Percentiles rank a stretch among this genome's conserved stretches.
Evolutionary conservation across 768 basidiomycete genomes (phyloP).

Genomic region (Amyloporia xantha): DNA sequence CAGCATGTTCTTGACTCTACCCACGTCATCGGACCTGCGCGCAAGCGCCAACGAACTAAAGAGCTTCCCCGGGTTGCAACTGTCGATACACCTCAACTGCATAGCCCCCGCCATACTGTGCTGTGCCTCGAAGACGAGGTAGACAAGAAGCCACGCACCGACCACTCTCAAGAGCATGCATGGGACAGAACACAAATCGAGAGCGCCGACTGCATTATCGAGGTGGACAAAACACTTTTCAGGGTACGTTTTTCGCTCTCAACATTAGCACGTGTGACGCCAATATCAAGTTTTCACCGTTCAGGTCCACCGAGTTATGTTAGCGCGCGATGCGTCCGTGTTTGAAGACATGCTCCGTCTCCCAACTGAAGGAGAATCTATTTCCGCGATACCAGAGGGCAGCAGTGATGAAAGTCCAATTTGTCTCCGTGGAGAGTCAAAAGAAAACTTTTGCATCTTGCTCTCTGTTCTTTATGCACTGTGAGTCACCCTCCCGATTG

Average conservation of each 20-base stretch:
- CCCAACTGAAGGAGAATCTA: constrained; percentile 11
- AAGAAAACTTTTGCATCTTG: constrained; percentile 33
- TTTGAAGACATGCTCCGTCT: constrained; percentile 26
- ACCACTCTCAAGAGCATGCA: constrained; percentile 30
- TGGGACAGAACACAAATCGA: constrained; percentile 52
- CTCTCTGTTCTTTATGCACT: constrained; percentile 34
- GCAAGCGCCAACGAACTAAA: constrained; percentile 15
- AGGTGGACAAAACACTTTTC: constrained; percentile 59
- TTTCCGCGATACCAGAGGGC: constrained; percentile 17
- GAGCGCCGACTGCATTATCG: constrained; percentile 63
- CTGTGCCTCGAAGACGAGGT: neutral
- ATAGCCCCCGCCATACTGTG: neutral
- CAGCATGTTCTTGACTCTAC: too few relatives aligned
- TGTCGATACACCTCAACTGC: neutral
- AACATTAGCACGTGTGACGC: neutral
- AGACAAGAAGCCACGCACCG: neutral
- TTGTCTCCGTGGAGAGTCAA: constrained; percentile 30
- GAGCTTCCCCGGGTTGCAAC: neutral
- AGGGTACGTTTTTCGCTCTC: constrained; percentile 41
- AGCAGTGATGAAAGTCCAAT: constrained; percentile 29
- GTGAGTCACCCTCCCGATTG: constrained; percentile 23
- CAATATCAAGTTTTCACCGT: too few relatives aligned
- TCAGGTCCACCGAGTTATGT: constrained; percentile 24
- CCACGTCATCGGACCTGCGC: constrained; percentile 10
- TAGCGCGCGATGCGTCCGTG: constrained; percentile 25